These are phyloP conservation scores for Heliocybe sulcata DNA, from an alignment of 1,284 basidiomycete genomes.

Conservation along the genomic window DNA sequence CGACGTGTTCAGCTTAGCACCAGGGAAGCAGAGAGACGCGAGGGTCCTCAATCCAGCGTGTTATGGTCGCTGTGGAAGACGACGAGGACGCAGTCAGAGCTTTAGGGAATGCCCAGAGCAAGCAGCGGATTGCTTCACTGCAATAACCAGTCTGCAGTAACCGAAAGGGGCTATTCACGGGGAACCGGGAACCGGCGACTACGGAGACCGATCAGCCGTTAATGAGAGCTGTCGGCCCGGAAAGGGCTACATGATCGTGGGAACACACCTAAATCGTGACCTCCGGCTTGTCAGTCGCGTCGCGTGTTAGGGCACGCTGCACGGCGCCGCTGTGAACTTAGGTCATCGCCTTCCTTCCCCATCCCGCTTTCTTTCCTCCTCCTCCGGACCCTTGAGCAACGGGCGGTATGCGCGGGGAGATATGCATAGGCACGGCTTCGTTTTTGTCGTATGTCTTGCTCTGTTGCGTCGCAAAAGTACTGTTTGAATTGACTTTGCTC, in stretches of 20 bases:
- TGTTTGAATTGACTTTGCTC: conserved; percentile 16
- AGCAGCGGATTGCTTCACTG: not conserved
- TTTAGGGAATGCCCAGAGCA: not conserved
- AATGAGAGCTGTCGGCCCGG: not conserved
- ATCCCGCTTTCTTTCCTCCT: conserved; percentile 11
- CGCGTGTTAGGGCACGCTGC: conserved; percentile 1
- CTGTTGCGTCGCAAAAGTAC: conserved; percentile 8
- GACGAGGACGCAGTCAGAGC: not conserved
- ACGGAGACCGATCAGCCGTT: not conserved
- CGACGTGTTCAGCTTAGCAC: not conserved
- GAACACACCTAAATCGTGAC: not conserved
- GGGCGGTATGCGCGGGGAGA: conserved; percentile 56
- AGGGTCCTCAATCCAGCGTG: not conserved
- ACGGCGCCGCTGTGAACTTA: not conserved
- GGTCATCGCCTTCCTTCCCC: conserved; percentile 2
- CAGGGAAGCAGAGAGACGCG: not conserved
- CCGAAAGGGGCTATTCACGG: not conserved
- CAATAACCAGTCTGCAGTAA: not conserved
- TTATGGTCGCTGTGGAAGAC: not conserved
- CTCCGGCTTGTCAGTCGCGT: not conserved
- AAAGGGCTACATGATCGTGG: conserved; percentile 1
- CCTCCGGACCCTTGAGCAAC: conserved; percentile 12
- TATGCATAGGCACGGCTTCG: conserved; percentile 62
- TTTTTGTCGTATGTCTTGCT: conserved; percentile 51
- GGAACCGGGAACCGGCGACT: not conserved